Conservation (phyloP, 1,284 basidiomycete genomes). For the Cutaneotrichosporon sp. region DNA sequence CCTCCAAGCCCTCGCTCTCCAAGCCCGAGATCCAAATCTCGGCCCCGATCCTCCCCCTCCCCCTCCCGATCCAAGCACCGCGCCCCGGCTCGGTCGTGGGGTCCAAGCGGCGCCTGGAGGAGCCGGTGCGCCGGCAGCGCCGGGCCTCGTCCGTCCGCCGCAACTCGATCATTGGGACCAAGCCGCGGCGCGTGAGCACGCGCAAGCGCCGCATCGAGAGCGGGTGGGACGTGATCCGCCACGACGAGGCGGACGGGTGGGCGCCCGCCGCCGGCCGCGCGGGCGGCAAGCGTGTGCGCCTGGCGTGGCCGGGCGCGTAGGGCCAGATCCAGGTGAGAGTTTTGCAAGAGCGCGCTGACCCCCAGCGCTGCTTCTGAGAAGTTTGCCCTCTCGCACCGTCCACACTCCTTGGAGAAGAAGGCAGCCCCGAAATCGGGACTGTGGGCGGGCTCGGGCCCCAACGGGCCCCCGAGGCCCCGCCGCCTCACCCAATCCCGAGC, state of each 20-base stretch:
- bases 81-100: background rate
- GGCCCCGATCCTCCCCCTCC: background rate
- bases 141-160: background rate
- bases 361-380: too few species aligned
- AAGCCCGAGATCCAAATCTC: background rate
- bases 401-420: too few species aligned
- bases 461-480: too few species aligned
- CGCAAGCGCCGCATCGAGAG: conserved; percentile 6
- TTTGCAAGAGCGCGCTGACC: too few species aligned
- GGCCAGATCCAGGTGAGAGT: too few species aligned
- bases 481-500: too few species aligned
- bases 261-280: background rate
- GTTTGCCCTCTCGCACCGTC: too few species aligned
- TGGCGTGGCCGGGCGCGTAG: background rate
- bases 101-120: background rate
- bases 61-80: background rate
- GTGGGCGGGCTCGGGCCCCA: too few species aligned
- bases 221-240: conserved; percentile 2
- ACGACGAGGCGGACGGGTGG: conserved; percentile 6
- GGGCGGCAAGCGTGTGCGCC: background rate
- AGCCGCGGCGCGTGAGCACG: background rate
- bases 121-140: background rate
- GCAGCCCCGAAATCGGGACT: too few species aligned
- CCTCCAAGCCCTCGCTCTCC: background rate
- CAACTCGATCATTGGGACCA: background rate